Conservation (phyloP, 2,329 filamentous ascomycete genomes). For the Cercospora sojina region DNA sequence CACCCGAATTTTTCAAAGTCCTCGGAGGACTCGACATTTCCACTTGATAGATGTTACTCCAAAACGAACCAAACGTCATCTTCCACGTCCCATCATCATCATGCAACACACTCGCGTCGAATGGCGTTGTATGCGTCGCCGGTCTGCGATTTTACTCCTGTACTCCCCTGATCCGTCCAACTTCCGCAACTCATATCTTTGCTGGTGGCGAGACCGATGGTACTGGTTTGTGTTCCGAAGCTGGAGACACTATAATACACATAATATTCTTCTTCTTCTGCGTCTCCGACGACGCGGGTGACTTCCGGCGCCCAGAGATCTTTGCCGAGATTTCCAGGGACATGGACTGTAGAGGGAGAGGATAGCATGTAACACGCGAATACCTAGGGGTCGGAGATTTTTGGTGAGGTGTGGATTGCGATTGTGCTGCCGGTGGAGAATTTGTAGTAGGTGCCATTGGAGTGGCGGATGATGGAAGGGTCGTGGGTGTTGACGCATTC, state of each 20-base stretch:
- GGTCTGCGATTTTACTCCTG: constrained; percentile 50
- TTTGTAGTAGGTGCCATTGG: constrained; percentile 54
- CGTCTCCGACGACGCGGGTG: constrained; percentile 55
- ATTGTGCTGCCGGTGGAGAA: constrained; percentile 55
- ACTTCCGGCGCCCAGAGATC: constrained; percentile 65
- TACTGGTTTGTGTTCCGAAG: constrained; percentile 61
- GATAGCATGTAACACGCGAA: constrained; percentile 49
- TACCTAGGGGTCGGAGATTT: constrained; percentile 54
- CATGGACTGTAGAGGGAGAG: constrained; percentile 41
- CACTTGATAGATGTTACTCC: constrained; percentile 63
- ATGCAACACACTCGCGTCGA: constrained; percentile 49
- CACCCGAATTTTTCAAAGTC: constrained; percentile 36
- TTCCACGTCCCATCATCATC: constrained; percentile 46
- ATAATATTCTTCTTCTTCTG: constrained; percentile 53
- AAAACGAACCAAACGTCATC: constrained; percentile 68
- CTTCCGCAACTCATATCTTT: constrained; percentile 52
- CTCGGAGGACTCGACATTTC: constrained; percentile 44
- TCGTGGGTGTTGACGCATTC: constrained; percentile 50
- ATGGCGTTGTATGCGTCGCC: constrained; percentile 53
- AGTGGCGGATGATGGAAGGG: constrained; percentile 49
- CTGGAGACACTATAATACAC: constrained; percentile 66
- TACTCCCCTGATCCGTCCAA: constrained; percentile 62
- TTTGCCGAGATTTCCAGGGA: constrained; percentile 47
- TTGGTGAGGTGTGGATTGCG: constrained; percentile 49
- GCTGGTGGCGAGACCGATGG: constrained; percentile 60